phyloP scores from a whole-genome alignment of 495 filamentous ascomycete species.

The Sphaerosporella brunnea region DNA sequence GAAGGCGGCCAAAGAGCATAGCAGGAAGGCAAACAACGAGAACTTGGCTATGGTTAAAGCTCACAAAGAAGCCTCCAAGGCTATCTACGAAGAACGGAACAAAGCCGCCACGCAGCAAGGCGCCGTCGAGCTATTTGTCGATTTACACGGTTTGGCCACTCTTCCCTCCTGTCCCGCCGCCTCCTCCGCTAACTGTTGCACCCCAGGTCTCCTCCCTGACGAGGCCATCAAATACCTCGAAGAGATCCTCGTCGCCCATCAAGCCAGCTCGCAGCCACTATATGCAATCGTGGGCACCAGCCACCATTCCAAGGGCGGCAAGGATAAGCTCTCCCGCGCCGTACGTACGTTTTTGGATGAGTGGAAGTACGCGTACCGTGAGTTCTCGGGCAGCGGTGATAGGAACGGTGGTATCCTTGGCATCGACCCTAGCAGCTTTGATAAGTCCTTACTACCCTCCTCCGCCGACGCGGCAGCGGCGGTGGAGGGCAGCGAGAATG shows the following conservation, averaged over 20 bases:
- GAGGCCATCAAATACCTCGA: conserved; percentile 94
- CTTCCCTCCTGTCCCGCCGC: background rate
- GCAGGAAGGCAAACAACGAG: conserved; percentile 83
- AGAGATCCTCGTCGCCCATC: conserved; percentile 64
- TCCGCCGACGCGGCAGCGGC: too few species aligned
- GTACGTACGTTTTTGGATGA: conserved; percentile 81
- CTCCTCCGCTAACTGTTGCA: background rate
- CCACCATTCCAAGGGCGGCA: conserved; percentile 95
- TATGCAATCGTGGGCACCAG: conserved; percentile 95
- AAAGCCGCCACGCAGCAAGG: too few species aligned
- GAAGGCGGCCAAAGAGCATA: conserved; percentile 84
- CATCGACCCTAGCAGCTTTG: conserved; percentile 78
- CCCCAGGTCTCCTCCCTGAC: conserved; percentile 62
- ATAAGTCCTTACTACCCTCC: too few species aligned
- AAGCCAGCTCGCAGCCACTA: conserved; percentile 51
- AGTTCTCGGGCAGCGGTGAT: conserved; percentile 90
- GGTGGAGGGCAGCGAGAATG: too few species aligned
- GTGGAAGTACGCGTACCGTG: conserved; percentile 87
- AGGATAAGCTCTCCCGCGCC: conserved; percentile 95
- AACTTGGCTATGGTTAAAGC: conserved; percentile 95
- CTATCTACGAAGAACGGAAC: conserved; percentile 89
- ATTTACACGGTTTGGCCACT: conserved; percentile 48
- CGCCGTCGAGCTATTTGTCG: conserved; percentile 68
- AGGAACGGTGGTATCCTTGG: conserved; percentile 84
- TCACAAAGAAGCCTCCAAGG: conserved; percentile 80